Percentiles rank a stretch among this genome's conserved stretches.
Conservation (phyloP, 2,329 filamentous ascomycete species). For the Ceratocystis harringtonii region DNA sequence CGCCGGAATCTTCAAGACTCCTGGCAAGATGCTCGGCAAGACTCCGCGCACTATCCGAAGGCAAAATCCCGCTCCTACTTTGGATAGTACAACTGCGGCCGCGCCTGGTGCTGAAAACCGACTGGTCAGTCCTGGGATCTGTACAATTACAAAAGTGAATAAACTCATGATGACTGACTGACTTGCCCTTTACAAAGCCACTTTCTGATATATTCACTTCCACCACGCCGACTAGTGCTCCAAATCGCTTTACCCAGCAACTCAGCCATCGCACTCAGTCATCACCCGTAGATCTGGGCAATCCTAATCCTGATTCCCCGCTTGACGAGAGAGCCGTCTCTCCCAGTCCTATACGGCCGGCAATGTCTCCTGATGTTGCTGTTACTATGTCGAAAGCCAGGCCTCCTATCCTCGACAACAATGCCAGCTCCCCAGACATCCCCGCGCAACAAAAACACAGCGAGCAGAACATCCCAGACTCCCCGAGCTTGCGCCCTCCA, state of each 20-base stretch:
- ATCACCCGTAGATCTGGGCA: constrained; percentile 22
- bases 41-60: constrained; percentile 60
- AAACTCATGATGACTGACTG: neutral
- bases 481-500: constrained; percentile 3
- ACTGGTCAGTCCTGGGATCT: neutral
- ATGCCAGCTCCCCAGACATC: constrained; percentile 48
- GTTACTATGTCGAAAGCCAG: neutral
- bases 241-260: constrained; percentile 39
- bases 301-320: neutral
- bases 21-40: constrained; percentile 67
- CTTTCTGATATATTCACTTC: constrained; percentile 42
- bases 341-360: constrained; percentile 9
- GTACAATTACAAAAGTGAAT: neutral
- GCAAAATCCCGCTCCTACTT: constrained; percentile 28
- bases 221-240: constrained; percentile 37
- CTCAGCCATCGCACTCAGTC: constrained; percentile 34
- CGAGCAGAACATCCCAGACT: neutral
- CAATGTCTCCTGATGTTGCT: constrained; percentile 3
- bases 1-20: constrained; percentile 89
- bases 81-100: neutral
- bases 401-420: neutral
- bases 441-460: constrained; percentile 25
- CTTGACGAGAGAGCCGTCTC: constrained; percentile 13
- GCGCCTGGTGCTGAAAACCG: neutral
- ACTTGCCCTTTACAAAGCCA: constrained; percentile 29